Evolutionary conservation across 495 filamentous ascomycete species (phyloP).

Genomic region (Penicillium odoratum): DNA sequence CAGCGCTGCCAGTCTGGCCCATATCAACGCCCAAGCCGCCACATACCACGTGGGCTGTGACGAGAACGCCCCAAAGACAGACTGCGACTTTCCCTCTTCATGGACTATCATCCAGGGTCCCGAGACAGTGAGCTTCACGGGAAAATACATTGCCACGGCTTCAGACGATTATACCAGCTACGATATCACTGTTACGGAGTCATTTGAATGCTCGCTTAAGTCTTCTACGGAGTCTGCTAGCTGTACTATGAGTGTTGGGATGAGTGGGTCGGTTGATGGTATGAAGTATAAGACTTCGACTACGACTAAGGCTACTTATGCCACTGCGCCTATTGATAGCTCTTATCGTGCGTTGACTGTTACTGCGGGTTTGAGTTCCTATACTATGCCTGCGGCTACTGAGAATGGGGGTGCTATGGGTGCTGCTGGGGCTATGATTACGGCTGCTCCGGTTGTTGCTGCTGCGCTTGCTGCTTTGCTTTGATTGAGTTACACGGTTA

Average conservation of each 20-base stretch:
- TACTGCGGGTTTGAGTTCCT: slow-evolving; percentile 19
- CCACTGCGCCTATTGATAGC: slow-evolving; percentile 5
- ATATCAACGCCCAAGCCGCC: slow-evolving; percentile 14
- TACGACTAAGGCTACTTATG: slow-evolving; percentile 7
- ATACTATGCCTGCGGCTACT: slow-evolving; percentile 15
- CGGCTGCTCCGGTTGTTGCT: slow-evolving; percentile 24
- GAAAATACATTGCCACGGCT: slow-evolving; percentile 15
- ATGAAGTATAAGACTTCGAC: slow-evolving; percentile 1
- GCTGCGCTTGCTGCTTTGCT: slow-evolving; percentile 22
- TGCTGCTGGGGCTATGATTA: slow-evolving; percentile 15
- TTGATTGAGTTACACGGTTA: background rate
- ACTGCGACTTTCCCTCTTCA: slow-evolving; percentile 15
- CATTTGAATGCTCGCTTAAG: slow-evolving; percentile 19
- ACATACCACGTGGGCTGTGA: slow-evolving; percentile 26
- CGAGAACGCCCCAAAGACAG: slow-evolving; percentile 20
- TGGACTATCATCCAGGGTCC: slow-evolving; percentile 22
- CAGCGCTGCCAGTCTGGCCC: slow-evolving; percentile 21
- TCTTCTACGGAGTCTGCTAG: slow-evolving; percentile 19
- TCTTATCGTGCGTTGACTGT: slow-evolving; percentile 21
- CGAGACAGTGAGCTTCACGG: slow-evolving; percentile 20
- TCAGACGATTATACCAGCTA: slow-evolving; percentile 5
- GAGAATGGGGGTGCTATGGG: slow-evolving; percentile 14
- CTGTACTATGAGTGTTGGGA: slow-evolving; percentile 21
- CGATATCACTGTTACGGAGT: slow-evolving; percentile 19
- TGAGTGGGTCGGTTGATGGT: slow-evolving; percentile 8